These are phyloP conservation scores for Bryum argenteum DNA, from an alignment of 225 moss, liverwort and hornwort species.

Conservation along the genomic window DNA sequence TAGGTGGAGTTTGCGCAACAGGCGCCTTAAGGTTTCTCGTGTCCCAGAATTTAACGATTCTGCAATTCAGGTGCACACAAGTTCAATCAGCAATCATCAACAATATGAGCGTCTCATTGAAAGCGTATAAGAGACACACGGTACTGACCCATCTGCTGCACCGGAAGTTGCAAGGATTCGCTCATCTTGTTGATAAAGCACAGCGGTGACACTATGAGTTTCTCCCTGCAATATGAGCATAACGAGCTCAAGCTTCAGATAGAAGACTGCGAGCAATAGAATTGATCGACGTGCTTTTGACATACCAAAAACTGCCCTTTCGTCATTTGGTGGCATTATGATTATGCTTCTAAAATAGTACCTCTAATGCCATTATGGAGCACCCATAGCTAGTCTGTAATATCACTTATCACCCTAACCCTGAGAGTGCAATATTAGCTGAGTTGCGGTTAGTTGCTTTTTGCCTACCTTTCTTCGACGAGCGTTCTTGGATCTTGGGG, in stretches of 20 bases:
- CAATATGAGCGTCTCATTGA: background rate
- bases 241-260: background rate
- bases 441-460: too few relatives aligned
- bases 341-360: too few relatives aligned
- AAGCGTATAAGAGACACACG: background rate
- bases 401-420: too few relatives aligned
- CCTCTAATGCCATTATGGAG: too few relatives aligned
- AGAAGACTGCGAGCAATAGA: too few relatives aligned
- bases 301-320: too few relatives aligned
- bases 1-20: constrained; percentile 64
- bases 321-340: too few relatives aligned
- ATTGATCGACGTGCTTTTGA: too few relatives aligned
- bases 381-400: too few relatives aligned
- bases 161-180: constrained; percentile 81
- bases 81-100: constrained; percentile 10
- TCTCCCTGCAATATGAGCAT: constrained; percentile 50
- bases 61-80: constrained; percentile 36
- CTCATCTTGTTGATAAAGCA: constrained; percentile 84
- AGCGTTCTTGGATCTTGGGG: constrained; percentile 53
- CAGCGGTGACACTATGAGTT: constrained; percentile 82
- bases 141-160: constrained; percentile 83
- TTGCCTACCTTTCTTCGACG: constrained; percentile 64
- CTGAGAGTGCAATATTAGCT: too few relatives aligned
- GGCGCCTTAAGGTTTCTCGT: constrained; percentile 76
- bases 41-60: constrained; percentile 92